A percentile compares a stretch with the other conserved stretches of the same genome.
Conservation (phyloP, 176 grass and related monocot species). For the Hyparrhenia diplandra region DNA sequence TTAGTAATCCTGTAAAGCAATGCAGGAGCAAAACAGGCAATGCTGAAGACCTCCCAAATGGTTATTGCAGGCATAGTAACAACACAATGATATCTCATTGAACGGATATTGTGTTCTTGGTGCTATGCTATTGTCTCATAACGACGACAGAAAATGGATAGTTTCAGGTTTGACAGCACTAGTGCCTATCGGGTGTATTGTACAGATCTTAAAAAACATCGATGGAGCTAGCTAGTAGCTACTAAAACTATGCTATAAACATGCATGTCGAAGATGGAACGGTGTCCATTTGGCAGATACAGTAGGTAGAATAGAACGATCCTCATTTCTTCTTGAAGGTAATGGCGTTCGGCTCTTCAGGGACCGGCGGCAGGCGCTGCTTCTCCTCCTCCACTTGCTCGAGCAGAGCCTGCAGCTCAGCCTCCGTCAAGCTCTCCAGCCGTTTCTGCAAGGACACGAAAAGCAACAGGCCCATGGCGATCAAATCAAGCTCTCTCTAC, state of each 20-base stretch:
- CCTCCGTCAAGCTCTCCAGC: constrained; percentile 81
- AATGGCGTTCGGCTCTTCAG: constrained; percentile 17
- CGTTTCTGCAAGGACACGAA: constrained; percentile 55
- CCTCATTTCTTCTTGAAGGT: constrained; percentile 38
- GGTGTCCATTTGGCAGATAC: neutral
- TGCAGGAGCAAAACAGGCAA: too few species aligned
- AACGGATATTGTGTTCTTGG: neutral
- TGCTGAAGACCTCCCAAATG: too few species aligned
- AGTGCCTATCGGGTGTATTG: neutral
- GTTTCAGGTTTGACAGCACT: neutral
- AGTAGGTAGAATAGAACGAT: neutral
- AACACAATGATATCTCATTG: too few species aligned
- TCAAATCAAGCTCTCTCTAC: neutral
- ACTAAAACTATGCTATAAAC: constrained; percentile 26
- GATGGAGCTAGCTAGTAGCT: neutral
- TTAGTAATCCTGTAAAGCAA: too few species aligned
- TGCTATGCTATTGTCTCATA: neutral
- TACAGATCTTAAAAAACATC: neutral
- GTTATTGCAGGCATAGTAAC: too few species aligned
- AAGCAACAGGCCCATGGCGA: neutral
- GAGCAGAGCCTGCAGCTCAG: constrained; percentile 72
- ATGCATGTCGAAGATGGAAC: neutral
- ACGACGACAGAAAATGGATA: neutral
- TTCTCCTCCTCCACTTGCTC: constrained; percentile 98
- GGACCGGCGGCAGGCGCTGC: constrained; percentile 25